Conservation (phyloP, 2,329 filamentous ascomycete genomes). For the Hypoxylon sp. region DNA sequence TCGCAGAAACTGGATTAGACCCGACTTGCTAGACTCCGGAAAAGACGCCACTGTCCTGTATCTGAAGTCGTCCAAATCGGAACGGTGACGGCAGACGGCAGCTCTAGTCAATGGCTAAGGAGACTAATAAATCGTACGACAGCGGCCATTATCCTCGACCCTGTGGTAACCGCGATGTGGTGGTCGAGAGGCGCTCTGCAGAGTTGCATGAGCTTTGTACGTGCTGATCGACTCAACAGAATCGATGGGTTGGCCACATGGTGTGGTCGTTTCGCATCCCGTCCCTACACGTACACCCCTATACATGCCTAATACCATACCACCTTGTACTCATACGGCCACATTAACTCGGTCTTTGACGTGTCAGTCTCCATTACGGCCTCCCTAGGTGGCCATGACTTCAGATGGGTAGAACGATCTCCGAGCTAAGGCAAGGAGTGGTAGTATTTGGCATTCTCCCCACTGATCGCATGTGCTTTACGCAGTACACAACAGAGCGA, state of each 20-base stretch:
- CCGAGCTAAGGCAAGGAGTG: slow-evolving; percentile 48
- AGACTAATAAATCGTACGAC: slow-evolving; percentile 44
- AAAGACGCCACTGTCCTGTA: slow-evolving; percentile 47
- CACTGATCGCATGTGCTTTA: slow-evolving; percentile 49
- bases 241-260: slow-evolving; percentile 48
- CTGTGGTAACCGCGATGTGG: slow-evolving; percentile 36
- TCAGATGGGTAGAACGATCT: slow-evolving; percentile 50
- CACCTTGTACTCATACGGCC: slow-evolving; percentile 47
- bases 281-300: slow-evolving; percentile 43
- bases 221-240: slow-evolving; percentile 45
- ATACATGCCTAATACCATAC: slow-evolving; percentile 27
- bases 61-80: slow-evolving; percentile 44
- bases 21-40: slow-evolving; percentile 48
- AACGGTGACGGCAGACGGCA: slow-evolving; percentile 51
- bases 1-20: slow-evolving; percentile 48
- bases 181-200: slow-evolving; percentile 42
- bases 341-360: slow-evolving; percentile 50
- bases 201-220: slow-evolving; percentile 46
- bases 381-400: slow-evolving; percentile 49
- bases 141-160: slow-evolving; percentile 33
- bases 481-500: slow-evolving; percentile 48
- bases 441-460: slow-evolving; percentile 47
- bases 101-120: slow-evolving; percentile 44
- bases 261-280: slow-evolving; percentile 45
- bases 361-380: slow-evolving; percentile 54